Evolutionary conservation across 2,329 filamentous ascomycete species (phyloP).

Genomic region (Hypoxylon sp.): DNA sequence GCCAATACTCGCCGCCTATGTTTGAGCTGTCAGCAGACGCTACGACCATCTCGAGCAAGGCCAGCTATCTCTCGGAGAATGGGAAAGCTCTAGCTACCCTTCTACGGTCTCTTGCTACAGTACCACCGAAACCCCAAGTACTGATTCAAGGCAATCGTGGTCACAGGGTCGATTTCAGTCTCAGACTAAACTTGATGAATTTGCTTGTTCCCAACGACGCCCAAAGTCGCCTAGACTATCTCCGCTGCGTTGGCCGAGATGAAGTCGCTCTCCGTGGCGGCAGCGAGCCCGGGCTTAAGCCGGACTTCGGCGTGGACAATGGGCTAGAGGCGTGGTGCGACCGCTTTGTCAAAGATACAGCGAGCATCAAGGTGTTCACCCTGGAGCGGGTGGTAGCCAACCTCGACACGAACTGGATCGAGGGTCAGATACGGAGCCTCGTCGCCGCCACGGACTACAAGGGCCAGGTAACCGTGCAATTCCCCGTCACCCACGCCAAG

Average conservation of each 20-base stretch:
- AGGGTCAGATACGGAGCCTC: constrained; percentile 65
- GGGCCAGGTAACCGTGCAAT: constrained; percentile 60
- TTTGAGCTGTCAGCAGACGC: constrained; percentile 64
- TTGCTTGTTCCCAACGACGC: constrained; percentile 63
- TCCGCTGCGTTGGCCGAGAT: constrained; percentile 61
- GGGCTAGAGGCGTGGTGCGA: constrained; percentile 63
- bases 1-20: constrained; percentile 63
- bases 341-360: constrained; percentile 59
- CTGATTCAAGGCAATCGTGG: constrained; percentile 61
- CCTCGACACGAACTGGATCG: constrained; percentile 65
- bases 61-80: constrained; percentile 62
- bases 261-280: constrained; percentile 65
- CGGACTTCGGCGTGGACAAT: constrained; percentile 56
- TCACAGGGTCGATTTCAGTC: constrained; percentile 62
- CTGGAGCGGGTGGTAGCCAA: constrained; percentile 66
- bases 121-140: constrained; percentile 67
- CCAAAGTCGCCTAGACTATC: constrained; percentile 62
- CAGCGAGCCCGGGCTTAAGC: constrained; percentile 56
- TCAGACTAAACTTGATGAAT: constrained; percentile 67
- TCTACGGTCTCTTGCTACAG: constrained; percentile 60
- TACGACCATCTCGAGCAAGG: constrained; percentile 60
- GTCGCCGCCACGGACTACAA: constrained; percentile 63
- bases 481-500: constrained; percentile 62
- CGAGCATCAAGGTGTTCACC: constrained; percentile 61
- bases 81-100: constrained; percentile 59